Conservation (phyloP, 148 eudicot genomes). For the Cornus suecica region DNA sequence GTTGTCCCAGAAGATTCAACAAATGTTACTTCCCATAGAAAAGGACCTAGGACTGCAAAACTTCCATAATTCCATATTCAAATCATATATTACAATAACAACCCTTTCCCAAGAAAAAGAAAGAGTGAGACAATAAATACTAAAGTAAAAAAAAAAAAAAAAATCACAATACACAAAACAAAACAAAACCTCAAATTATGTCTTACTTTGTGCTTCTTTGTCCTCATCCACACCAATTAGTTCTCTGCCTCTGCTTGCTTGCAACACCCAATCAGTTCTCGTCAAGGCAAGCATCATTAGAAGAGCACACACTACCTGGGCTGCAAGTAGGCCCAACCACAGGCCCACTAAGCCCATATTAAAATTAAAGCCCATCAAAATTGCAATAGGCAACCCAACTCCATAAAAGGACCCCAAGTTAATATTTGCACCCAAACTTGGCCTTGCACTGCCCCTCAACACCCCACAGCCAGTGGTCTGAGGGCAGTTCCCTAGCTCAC, state of each 20-base stretch:
- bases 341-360: constrained; percentile 17
- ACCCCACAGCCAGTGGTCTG: constrained; percentile 64
- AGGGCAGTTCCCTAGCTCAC: constrained; percentile 71
- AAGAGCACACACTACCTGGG: constrained; percentile 18
- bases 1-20: too few species aligned
- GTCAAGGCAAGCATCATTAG: constrained; percentile 12
- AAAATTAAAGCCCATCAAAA: constrained; percentile 9
- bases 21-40: too few species aligned
- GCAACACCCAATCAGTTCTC: constrained; percentile 25
- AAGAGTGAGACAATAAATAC: neutral
- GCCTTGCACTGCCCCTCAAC: constrained; percentile 55
- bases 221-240: constrained; percentile 20
- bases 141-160: neutral
- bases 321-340: constrained; percentile 22
- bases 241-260: constrained; percentile 16
- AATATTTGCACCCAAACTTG: constrained; percentile 44
- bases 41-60: neutral
- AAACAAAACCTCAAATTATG: too few species aligned
- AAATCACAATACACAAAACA: too few species aligned
- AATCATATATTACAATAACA: neutral
- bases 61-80: neutral
- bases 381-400: constrained; percentile 32
- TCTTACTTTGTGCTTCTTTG: constrained; percentile 11
- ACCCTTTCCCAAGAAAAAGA: neutral
- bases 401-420: constrained; percentile 58